These are phyloP conservation scores for Hebeloma cylindrosporum DNA, from an alignment of 768 basidiomycete genomes.

Conservation along the genomic window DNA sequence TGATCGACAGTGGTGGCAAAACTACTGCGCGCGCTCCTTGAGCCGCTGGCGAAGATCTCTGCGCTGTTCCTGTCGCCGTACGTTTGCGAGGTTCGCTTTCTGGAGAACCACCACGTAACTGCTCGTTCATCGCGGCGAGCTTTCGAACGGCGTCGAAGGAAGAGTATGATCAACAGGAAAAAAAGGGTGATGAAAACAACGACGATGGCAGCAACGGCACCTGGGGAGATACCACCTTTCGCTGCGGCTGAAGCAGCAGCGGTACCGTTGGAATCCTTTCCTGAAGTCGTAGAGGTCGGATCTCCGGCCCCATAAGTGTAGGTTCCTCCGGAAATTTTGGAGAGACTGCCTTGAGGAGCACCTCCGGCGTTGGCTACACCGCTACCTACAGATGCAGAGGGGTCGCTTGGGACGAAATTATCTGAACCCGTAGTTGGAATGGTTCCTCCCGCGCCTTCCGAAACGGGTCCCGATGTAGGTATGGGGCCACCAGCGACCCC, in stretches of 20 bases:
- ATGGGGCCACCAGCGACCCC: no score
- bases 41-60: constrained; percentile 21
- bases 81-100: constrained; percentile 22
- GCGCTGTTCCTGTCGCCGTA: constrained; percentile 27
- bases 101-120: constrained; percentile 45
- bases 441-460: constrained; percentile 8
- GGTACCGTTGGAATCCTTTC: constrained; percentile 5
- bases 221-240: constrained; percentile 30
- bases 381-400: background rate
- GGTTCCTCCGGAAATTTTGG: background rate
- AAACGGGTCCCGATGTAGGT: constrained; percentile 17
- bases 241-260: constrained; percentile 4
- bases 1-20: constrained; percentile 64
- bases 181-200: constrained; percentile 33
- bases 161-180: constrained; percentile 38
- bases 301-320: background rate
- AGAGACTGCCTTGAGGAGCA: constrained; percentile 3
- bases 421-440: background rate
- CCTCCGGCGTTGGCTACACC: constrained; percentile 10
- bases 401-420: background rate
- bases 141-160: constrained; percentile 47
- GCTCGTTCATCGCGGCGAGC: constrained; percentile 42
- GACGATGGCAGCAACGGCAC: constrained; percentile 49
- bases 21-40: constrained; percentile 50
- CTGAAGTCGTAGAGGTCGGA: background rate